These are phyloP conservation scores for Coelastrella sp. DNA, from an alignment of 139 green algal genomes.

Conservation along the genomic window DNA sequence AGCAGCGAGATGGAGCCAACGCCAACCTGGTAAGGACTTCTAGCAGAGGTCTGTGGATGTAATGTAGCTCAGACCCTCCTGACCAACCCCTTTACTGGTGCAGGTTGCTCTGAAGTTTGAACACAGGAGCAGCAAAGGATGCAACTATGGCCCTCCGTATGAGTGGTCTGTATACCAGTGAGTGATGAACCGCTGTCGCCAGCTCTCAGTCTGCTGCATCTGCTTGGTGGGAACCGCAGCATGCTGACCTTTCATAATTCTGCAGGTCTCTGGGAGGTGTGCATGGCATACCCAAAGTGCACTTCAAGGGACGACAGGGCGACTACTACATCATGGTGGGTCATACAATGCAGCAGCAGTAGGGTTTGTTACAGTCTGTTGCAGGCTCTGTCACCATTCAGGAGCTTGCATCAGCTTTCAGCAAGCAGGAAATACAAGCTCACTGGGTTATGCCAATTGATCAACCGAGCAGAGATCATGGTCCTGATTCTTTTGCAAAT, in stretches of 20 bases:
- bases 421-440: no score
- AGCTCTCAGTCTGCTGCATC: no score
- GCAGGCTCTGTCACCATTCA: no score
- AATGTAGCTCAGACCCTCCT: background rate
- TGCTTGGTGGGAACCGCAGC: background rate
- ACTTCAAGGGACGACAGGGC: conserved; percentile 96
- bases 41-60: background rate
- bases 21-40: conserved; percentile 77
- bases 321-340: conserved; percentile 99
- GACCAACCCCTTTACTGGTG: background rate
- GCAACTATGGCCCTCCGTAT: conserved; percentile 98
- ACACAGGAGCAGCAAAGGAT: conserved; percentile 97
- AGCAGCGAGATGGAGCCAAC: conserved; percentile 79
- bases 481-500: no score
- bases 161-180: conserved; percentile 99
- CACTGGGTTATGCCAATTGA: no score
- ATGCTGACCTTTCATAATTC: background rate
- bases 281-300: conserved; percentile 93
- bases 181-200: conserved; percentile 38
- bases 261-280: conserved; percentile 82
- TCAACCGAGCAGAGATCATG: no score
- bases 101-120: conserved; percentile 98
- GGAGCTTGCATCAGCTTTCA: no score
- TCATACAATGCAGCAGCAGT: background rate
- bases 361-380: no score